phyloP scores from a whole-genome alignment of 306 rosid species.

The Quercus aquifolioides region DNA sequence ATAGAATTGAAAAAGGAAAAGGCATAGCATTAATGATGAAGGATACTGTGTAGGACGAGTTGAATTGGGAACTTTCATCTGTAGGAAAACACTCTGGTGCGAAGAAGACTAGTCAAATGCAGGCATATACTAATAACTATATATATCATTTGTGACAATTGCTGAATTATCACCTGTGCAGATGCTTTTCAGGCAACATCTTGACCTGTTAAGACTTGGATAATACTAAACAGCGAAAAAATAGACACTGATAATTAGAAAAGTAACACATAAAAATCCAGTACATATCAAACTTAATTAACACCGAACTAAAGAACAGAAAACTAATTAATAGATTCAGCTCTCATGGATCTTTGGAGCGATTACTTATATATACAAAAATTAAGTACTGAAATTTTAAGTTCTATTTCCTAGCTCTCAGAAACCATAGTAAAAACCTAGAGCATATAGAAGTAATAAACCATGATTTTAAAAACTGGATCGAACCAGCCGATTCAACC shows the following conservation, averaged over 20 bases:
- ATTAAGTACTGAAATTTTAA: neutral
- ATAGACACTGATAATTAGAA: conserved; percentile 20
- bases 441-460: neutral
- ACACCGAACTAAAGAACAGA: neutral
- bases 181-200: conserved; percentile 97
- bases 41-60: conserved; percentile 99
- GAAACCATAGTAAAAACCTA: neutral
- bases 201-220: conserved; percentile 96
- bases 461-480: no score
- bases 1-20: neutral
- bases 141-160: conserved; percentile 3
- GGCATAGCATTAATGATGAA: conserved; percentile 15
- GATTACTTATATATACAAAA: neutral
- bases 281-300: conserved; percentile 3
- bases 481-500: no score
- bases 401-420: neutral
- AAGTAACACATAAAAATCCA: neutral
- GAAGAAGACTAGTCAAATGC: conserved; percentile 34
- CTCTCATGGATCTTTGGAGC: neutral
- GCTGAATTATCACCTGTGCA: conserved; percentile 70
- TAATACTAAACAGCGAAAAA: conserved; percentile 54
- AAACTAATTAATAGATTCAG: neutral
- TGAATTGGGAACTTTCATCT: conserved; percentile 99
- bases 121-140: conserved; percentile 3
- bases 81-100: conserved; percentile 90